A percentile compares a stretch with the other conserved stretches of the same genome.
phyloP scores from a whole-genome alignment of 2,329 filamentous ascomycete species.

The Calonectria pteridis region DNA sequence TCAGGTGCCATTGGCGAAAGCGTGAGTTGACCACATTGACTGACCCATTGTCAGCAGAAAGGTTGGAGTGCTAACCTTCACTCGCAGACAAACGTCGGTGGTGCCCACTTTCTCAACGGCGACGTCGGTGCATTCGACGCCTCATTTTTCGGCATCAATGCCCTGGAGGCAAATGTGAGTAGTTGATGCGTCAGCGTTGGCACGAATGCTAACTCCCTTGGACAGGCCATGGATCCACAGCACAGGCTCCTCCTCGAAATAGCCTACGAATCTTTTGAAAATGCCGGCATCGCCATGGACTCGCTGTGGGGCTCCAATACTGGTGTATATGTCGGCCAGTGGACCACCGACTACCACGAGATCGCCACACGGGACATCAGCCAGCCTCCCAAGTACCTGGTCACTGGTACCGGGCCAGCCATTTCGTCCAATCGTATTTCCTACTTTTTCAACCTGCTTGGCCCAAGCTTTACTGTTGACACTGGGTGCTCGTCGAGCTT shows the following conservation, averaged over 20 bases:
- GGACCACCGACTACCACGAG: conserved; percentile 1
- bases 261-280: neutral
- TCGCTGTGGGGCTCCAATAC: neutral
- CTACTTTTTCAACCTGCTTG: neutral
- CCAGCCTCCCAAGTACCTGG: neutral
- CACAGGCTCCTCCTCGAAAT: neutral
- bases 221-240: neutral
- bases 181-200: neutral
- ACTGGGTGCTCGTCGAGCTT: neutral
- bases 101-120: neutral
- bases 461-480: neutral
- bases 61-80: neutral
- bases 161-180: neutral
- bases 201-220: neutral
- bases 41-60: no score
- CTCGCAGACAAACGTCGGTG: neutral
- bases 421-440: neutral
- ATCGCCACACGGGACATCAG: neutral
- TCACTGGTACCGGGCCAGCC: neutral
- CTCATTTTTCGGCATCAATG: neutral
- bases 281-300: neutral
- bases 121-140: neutral
- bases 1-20: neutral
- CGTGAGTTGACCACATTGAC: neutral
- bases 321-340: neutral